These are phyloP conservation scores for Rhodotorula sp. DNA, from an alignment of 1,284 basidiomycete species.

Conservation along the genomic window DNA sequence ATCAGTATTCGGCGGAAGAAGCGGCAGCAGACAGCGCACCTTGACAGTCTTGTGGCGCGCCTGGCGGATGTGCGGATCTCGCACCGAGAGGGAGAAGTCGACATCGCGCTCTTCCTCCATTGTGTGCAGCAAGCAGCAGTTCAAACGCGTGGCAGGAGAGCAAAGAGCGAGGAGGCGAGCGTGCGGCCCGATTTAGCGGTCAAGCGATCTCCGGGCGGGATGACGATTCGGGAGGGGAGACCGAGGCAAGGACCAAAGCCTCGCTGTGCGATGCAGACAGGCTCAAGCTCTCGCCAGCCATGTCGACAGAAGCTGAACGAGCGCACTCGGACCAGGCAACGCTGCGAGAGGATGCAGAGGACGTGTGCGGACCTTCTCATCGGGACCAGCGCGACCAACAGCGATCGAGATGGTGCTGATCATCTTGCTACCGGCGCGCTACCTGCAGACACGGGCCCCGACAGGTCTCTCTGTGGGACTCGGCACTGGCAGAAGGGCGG, in stretches of 20 bases:
- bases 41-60: slow-evolving; percentile 27
- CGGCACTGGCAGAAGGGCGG: slow-evolving; percentile 40
- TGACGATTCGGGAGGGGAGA: not conserved
- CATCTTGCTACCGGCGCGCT: not conserved
- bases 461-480: slow-evolving; percentile 35
- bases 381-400: not conserved
- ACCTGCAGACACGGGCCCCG: not conserved
- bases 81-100: slow-evolving; percentile 8
- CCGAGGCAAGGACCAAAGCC: not conserved
- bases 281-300: not conserved
- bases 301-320: not conserved
- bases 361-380: not conserved
- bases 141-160: not conserved
- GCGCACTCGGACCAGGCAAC: slow-evolving; percentile 1
- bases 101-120: slow-evolving; percentile 9
- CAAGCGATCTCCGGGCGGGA: not conserved
- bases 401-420: not conserved
- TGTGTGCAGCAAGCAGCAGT: not conserved
- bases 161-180: not conserved
- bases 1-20: not conserved
- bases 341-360: not conserved
- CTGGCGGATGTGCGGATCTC: not conserved
- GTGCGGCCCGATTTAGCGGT: not conserved
- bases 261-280: not conserved
- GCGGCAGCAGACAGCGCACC: not conserved